Base-by-base conservation (phyloP, 495 filamentous ascomycete species). In the Podospora bellae-mahoneyi region DNA sequence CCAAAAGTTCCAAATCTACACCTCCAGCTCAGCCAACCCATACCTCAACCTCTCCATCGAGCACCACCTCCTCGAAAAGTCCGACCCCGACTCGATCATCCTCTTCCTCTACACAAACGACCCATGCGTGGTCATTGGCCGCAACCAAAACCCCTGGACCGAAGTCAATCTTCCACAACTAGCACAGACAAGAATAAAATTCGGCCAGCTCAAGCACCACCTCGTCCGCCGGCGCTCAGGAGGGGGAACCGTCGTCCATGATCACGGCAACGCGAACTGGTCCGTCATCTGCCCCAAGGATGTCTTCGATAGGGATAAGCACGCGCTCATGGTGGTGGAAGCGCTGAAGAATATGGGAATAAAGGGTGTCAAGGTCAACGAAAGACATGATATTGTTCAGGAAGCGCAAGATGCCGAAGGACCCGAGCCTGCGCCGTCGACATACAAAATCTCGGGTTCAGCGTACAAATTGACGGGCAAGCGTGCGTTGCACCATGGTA, bases 81-180 rank as follows among this genome's bases (percentile, higher is more conserved):
- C 91, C 0, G 84, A 88, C 0, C 79, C 86, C 5, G 83, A 90
- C 69, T 93, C 92, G 5, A 87, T 84, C 56, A 76, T 97, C 39
- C 84, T 97, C 0, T 93, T 97, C 68, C 83, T 98, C 19, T 99
- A 98, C 79, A 82, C 86, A 67, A 98, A 99, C 78, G 79, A 83
- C 15, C 93, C 94, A 7, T 90, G 91, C 77, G 84, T 99, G 62
- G 87, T 99, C 69, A 88, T 99, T 67, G 95, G 95, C 16, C 90
- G 94, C 60, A 99, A 99, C 77, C 95, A 99, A 76, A 99, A 99
- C 76, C 95, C 95, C 54, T 99, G 94, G 94, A 82, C 92, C 9
- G 95, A 99, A 77, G 88, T 90, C 60, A 92, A 97, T 77, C 84
- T 96, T 7, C 79, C 80, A 20, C 80, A 84, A 9, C 78, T 93